Percentiles rank a stretch among this genome's conserved stretches.
These are phyloP conservation scores for Mallotus nudiflorus DNA, from an alignment of 345 rosid genomes.

Conservation along the genomic window DNA sequence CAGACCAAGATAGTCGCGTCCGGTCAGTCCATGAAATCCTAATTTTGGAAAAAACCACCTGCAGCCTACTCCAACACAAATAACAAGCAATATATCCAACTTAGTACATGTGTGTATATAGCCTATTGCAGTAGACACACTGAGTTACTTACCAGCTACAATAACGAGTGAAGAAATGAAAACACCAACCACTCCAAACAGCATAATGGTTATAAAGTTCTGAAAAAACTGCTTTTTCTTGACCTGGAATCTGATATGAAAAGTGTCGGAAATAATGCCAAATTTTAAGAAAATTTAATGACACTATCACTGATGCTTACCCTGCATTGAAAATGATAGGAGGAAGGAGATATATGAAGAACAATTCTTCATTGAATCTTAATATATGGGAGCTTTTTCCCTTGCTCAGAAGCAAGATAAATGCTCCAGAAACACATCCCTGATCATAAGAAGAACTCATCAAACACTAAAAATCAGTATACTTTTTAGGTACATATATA, in stretches of 20 bases:
- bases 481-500: too few relatives aligned
- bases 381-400: conserved; percentile 79
- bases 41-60: conserved; percentile 75
- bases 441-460: conserved; percentile 16
- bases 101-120: not conserved
- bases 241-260: conserved; percentile 69
- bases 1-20: conserved; percentile 74
- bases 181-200: conserved; percentile 77
- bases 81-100: not conserved
- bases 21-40: conserved; percentile 55
- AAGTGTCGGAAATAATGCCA: not conserved
- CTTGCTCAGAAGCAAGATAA: conserved; percentile 60
- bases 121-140: not conserved
- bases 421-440: conserved; percentile 64
- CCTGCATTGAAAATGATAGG: conserved; percentile 97
- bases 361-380: conserved; percentile 71
- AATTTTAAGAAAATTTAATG: not conserved
- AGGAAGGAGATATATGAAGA: conserved; percentile 94
- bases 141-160: conserved; percentile 60
- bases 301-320: conserved; percentile 34
- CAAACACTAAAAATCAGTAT: too few relatives aligned
- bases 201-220: conserved; percentile 75
- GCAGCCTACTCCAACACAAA: conserved; percentile 57
- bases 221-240: conserved; percentile 94
- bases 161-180: conserved; percentile 63